phyloP scores from a whole-genome alignment of 441 rosid genomes.

The Aquilaria agallochum region DNA sequence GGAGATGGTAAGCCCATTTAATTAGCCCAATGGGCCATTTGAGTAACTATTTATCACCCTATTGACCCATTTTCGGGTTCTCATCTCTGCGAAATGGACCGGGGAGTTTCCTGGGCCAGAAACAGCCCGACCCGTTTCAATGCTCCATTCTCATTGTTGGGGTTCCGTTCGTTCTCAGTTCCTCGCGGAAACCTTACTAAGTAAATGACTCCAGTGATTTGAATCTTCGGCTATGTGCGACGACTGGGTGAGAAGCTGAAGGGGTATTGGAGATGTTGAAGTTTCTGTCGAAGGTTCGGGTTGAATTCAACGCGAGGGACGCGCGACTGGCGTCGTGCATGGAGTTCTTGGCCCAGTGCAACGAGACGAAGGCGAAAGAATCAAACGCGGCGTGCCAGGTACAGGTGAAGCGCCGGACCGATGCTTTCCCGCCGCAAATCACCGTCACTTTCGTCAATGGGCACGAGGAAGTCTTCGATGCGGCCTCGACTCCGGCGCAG shows the following conservation, averaged over 20 bases:
- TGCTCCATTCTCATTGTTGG: no score
- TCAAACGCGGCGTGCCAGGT: constrained; percentile 84
- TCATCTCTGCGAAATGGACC: no score
- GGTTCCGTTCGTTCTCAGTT: no score
- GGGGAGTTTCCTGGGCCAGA: no score
- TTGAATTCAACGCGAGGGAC: constrained; percentile 78
- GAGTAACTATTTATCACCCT: no score
- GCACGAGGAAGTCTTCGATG: constrained; percentile 77
- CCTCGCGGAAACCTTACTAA: no score
- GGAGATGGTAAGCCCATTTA: no score
- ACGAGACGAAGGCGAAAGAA: constrained; percentile 81
- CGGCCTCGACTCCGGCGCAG: constrained; percentile 70
- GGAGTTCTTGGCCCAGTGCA: constrained; percentile 94
- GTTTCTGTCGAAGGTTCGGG: constrained; percentile 72
- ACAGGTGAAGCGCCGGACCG: constrained; percentile 81
- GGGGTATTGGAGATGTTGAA: constrained; percentile 55
- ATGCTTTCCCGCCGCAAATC: constrained; percentile 82
- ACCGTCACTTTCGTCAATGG: constrained; percentile 84
- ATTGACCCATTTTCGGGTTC: no score
- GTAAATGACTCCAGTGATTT: no score
- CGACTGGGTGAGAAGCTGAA: neutral
- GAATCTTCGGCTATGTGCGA: no score
- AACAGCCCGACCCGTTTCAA: no score
- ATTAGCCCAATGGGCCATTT: no score
- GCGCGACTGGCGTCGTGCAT: constrained; percentile 78